Evolutionary conservation across 306 rosid genomes (phyloP), one percentile per base, ranked within the genome.

Genomic region (Betula pendula): DNA sequence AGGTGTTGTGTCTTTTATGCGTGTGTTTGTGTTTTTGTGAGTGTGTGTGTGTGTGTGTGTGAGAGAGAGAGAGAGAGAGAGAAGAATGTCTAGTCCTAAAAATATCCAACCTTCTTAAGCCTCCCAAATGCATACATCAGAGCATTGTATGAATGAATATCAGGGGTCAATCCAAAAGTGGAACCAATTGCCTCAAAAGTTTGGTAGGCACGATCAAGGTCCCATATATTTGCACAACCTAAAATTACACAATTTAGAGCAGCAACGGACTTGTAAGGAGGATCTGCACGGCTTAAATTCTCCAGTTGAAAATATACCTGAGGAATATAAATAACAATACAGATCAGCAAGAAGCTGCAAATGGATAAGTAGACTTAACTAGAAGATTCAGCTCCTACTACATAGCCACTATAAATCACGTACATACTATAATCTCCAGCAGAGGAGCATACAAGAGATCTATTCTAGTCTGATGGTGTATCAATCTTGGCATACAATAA

Each of bases 221-320:
- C 97, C 92, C 97, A 92, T 81, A 87, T 88, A 85, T 96, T 96
- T 68, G 97, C 98, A 81, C 98, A 96, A 19, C 99, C 98, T 82
- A 92, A 71, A 72, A 96, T 79, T 78, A 96, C 27, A 69, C 99
- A 92, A 82, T 96, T 96, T 70, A 96, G 81, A 25, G 99, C 97
- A 22, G 93, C 89, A 66, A 96, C 86, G 47, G 99, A 96, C 87
- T 89, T 96, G 89, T 86, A 96, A 15, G 97, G 97, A 68, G 74
- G 85, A 70, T 96, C 96, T 48, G 86, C 91, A 56, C 75, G 84
- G 76, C 92, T 89, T 77, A 92, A 87, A 82, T 79, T 87, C 81
- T 96, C 99, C 85, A 96, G 89, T 85, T 92, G 98, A 85, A 90
- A 92, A 78, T 92, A 96, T 70, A 96, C 99, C 99, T 96, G 82